These are phyloP conservation scores for Westerdykella ornata DNA, from an alignment of 2,329 filamentous ascomycete species.

Conservation along the genomic window DNA sequence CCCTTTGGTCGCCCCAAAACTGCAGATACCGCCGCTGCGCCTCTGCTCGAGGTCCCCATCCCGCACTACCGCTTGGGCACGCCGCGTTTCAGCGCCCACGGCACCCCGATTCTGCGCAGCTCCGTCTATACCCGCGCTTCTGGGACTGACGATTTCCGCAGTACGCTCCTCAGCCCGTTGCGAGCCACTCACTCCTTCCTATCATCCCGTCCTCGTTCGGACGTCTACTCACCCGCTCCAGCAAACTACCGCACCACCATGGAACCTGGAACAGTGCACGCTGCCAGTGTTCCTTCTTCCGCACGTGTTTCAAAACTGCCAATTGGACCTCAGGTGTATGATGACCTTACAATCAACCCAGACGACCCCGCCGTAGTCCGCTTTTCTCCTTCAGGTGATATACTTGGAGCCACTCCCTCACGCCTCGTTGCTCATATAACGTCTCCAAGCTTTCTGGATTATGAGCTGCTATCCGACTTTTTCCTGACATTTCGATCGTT, in stretches of 20 bases:
- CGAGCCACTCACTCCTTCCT: slow-evolving; percentile 34
- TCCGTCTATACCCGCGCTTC: slow-evolving; percentile 68
- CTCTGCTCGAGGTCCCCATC: slow-evolving; percentile 66
- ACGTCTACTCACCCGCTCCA: slow-evolving; percentile 32
- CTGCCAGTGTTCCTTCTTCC: slow-evolving; percentile 28
- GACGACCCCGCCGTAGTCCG: slow-evolving; percentile 77
- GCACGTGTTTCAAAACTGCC: slow-evolving; percentile 33
- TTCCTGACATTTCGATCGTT: slow-evolving; percentile 93
- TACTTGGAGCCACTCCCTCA: slow-evolving; percentile 82
- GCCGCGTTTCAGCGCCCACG: slow-evolving; percentile 69
- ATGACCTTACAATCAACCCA: slow-evolving; percentile 71
- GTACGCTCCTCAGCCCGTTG: slow-evolving; percentile 49
- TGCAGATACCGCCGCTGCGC: slow-evolving; percentile 50
- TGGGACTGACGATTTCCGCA: slow-evolving; percentile 60
- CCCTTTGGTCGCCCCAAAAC: slow-evolving; percentile 54
- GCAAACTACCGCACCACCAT: slow-evolving; percentile 32
- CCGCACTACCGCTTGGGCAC: slow-evolving; percentile 79
- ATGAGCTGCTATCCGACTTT: slow-evolving; percentile 94
- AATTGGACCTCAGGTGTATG: slow-evolving; percentile 65
- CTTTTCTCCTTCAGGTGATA: slow-evolving; percentile 67
- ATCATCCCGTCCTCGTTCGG: slow-evolving; percentile 33
- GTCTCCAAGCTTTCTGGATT: slow-evolving; percentile 90
- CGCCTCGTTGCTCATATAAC: slow-evolving; percentile 94
- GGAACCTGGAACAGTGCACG: slow-evolving; percentile 21
- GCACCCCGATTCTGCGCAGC: slow-evolving; percentile 69